Conservation (phyloP, 1,284 basidiomycete species). For the Trichosporon asahii region DNA sequence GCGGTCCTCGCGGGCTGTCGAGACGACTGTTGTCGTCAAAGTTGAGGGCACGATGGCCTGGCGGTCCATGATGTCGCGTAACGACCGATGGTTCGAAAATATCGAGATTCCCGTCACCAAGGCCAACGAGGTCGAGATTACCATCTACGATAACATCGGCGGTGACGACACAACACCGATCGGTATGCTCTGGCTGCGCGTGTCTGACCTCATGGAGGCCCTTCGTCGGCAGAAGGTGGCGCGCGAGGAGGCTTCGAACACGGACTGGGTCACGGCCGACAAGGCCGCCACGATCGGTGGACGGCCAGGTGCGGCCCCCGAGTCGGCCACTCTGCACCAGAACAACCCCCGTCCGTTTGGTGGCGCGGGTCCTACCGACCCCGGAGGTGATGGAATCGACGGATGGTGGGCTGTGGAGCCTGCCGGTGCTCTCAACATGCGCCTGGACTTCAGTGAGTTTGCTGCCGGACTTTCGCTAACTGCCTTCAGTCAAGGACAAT, state of each 20-base stretch:
- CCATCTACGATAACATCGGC: conserved; percentile 87
- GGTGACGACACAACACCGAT: conserved; percentile 80
- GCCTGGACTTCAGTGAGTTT: conserved; percentile 80
- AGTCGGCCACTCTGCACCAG: conserved; percentile 39
- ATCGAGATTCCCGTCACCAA: conserved; percentile 97
- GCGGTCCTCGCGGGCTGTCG: conserved; percentile 70
- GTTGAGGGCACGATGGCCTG: conserved; percentile 93
- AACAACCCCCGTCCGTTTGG: conserved; percentile 14
- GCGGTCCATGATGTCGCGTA: conserved; percentile 85
- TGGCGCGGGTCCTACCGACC: conserved; percentile 25
- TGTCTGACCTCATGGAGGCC: conserved; percentile 93
- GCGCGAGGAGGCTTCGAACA: conserved; percentile 60
- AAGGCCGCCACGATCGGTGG: conserved; percentile 51
- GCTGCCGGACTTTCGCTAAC: not conserved
- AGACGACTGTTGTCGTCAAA: conserved; percentile 91
- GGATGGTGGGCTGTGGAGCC: conserved; percentile 98
- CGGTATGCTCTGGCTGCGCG: conserved; percentile 91
- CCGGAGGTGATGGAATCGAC: conserved; percentile 73
- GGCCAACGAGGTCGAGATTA: conserved; percentile 96
- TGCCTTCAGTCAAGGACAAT: conserved; percentile 80
- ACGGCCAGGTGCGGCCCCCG: conserved; percentile 38
- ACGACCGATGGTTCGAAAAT: conserved; percentile 95
- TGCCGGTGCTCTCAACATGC: conserved; percentile 83
- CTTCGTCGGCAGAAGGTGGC: conserved; percentile 90
- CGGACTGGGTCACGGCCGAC: conserved; percentile 83